Conservation (phyloP, 257 asterid genomes). For the Primulina eburnea region DNA sequence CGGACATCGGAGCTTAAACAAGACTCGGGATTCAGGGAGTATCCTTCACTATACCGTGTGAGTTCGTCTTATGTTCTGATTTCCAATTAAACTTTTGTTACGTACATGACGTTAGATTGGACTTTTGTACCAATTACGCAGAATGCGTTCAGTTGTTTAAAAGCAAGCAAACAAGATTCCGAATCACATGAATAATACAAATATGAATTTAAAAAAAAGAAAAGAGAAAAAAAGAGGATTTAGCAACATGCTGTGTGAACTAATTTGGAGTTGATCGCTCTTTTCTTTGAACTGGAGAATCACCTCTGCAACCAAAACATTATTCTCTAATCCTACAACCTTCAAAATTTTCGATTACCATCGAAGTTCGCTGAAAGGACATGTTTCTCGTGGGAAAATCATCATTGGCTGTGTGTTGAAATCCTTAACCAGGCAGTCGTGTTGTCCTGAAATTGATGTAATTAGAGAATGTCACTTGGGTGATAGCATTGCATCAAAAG, state of each 20-base stretch:
- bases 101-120: too few species aligned
- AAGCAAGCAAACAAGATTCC: constrained; percentile 46
- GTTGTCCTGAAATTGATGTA: constrained; percentile 25
- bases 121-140: constrained; percentile 28
- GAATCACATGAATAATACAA: constrained; percentile 50
- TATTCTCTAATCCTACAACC: constrained; percentile 62
- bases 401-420: constrained; percentile 19
- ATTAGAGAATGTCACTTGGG: constrained; percentile 3
- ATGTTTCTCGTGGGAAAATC: constrained; percentile 16
- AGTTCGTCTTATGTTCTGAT: too few species aligned
- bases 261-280: constrained; percentile 42
- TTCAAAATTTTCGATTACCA: constrained; percentile 46
- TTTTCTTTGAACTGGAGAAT: constrained; percentile 33
- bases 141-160: constrained; percentile 23
- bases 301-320: constrained; percentile 44
- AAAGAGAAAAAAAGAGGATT: neutral
- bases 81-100: too few species aligned
- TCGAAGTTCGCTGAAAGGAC: constrained; percentile 18
- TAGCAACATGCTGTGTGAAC: constrained; percentile 43
- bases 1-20: neutral
- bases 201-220: constrained; percentile 27
- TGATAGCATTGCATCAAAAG: constrained; percentile 24
- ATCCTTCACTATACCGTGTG: too few species aligned
- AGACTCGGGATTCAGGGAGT: neutral
- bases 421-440: constrained; percentile 28